These are phyloP conservation scores for Infundibulicybe gibba DNA, from an alignment of 768 basidiomycete species.

Conservation along the genomic window DNA sequence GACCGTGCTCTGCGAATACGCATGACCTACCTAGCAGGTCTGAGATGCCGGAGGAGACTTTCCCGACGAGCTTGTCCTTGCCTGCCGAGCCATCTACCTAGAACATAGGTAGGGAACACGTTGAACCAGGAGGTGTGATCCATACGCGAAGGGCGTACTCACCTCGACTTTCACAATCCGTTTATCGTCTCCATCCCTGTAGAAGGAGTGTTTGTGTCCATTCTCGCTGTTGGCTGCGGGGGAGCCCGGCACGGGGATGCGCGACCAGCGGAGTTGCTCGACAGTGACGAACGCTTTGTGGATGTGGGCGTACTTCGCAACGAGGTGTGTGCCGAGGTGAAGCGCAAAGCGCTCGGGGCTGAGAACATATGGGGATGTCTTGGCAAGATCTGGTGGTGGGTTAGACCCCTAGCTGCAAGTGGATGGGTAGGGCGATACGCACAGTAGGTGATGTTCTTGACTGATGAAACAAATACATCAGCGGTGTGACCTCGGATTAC, in stretches of 20 bases:
- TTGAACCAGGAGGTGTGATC: background rate
- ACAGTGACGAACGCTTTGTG: conserved; percentile 66
- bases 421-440: conserved; percentile 8
- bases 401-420: background rate
- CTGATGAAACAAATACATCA: conserved; percentile 22
- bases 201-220: conserved; percentile 77
- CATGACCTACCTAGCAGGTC: conserved; percentile 69
- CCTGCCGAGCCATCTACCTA: conserved; percentile 67
- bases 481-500: background rate
- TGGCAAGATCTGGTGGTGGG: conserved; percentile 65
- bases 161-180: conserved; percentile 60
- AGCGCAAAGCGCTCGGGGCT: conserved; percentile 83
- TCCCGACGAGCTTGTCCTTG: conserved; percentile 58
- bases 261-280: conserved; percentile 81
- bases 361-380: conserved; percentile 84
- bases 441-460: conserved; percentile 71
- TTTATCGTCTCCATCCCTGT: conserved; percentile 90
- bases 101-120: background rate
- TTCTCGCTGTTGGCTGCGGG: conserved; percentile 27
- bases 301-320: conserved; percentile 78
- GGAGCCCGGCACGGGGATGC: conserved; percentile 54
- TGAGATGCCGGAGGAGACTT: conserved; percentile 64
- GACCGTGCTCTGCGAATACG: background rate
- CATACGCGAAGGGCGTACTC: conserved; percentile 6
- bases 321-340: conserved; percentile 80